phyloP scores from a whole-genome alignment of 768 basidiomycete genomes.

The Coprinellus aureogranulatus region DNA sequence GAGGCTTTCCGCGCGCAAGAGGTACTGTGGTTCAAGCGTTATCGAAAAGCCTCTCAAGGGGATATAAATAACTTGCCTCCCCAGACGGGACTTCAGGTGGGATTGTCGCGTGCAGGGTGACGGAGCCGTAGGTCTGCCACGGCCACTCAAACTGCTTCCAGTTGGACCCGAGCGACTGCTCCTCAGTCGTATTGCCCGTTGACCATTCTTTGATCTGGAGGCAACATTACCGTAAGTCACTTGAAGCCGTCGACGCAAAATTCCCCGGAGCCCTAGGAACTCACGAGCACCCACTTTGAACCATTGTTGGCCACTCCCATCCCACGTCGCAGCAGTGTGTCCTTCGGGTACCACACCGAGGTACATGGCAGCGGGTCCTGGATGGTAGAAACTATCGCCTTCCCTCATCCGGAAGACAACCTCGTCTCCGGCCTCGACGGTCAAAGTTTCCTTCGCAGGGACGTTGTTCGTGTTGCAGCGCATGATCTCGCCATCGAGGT shows the following conservation, averaged over 20 bases:
- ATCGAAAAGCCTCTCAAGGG: not conserved
- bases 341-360: constrained; percentile 33
- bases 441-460: constrained; percentile 24
- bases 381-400: constrained; percentile 21
- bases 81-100: constrained; percentile 35
- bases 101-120: constrained; percentile 31
- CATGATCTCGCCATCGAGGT: constrained; percentile 25
- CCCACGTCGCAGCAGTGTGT: constrained; percentile 26
- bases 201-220: constrained; percentile 26
- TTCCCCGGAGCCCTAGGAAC: too few relatives aligned
- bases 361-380: constrained; percentile 26
- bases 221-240: not conserved
- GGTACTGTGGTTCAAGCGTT: constrained; percentile 21
- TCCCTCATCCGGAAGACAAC: constrained; percentile 24
- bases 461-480: constrained; percentile 27
- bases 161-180: constrained; percentile 13
- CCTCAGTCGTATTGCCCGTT: not conserved
- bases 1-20: constrained; percentile 40
- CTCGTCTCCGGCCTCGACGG: constrained; percentile 26
- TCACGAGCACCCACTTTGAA: constrained; percentile 29
- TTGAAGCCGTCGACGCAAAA: not conserved
- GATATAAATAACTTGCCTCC: constrained; percentile 18
- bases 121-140: constrained; percentile 16
- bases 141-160: constrained; percentile 26
- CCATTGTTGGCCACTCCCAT: constrained; percentile 36